phyloP scores from a whole-genome alignment of 2,329 filamentous ascomycete species.

The Trichoderma atrobrunneum region DNA sequence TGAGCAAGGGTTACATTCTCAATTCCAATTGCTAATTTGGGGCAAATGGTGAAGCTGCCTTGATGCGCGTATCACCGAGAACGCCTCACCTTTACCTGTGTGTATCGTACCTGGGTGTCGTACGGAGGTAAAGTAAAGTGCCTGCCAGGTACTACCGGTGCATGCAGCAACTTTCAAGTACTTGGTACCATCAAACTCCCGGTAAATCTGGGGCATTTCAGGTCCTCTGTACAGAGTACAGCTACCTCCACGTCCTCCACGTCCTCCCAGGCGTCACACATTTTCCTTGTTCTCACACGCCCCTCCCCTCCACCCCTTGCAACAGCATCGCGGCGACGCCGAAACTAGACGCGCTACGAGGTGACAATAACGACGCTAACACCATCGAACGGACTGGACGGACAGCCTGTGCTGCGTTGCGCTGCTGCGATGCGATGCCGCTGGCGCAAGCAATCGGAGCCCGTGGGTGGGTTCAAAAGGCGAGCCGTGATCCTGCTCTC shows the following conservation, averaged over 20 bases:
- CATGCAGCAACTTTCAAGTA: not conserved
- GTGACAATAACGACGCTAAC: slow-evolving; percentile 19
- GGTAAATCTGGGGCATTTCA: not conserved
- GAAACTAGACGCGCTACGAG: slow-evolving; percentile 14
- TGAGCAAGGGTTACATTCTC: not conserved
- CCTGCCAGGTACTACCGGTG: not conserved
- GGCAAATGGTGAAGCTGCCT: not conserved
- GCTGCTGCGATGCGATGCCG: slow-evolving; percentile 5
- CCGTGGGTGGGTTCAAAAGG: slow-evolving; percentile 15
- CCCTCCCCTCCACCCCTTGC: slow-evolving; percentile 11
- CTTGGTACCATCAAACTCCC: not conserved
- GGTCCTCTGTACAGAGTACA: not conserved
- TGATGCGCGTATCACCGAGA: not conserved
- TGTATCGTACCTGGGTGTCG: not conserved
- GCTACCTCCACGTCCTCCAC: not conserved
- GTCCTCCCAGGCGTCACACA: not conserved
- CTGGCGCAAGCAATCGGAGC: not conserved
- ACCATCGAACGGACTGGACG: slow-evolving; percentile 9
- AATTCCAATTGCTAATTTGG: not conserved
- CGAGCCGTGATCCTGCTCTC: slow-evolving; percentile 8
- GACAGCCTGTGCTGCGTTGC: slow-evolving; percentile 12
- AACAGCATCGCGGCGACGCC: slow-evolving; percentile 16
- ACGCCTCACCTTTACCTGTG: not conserved
- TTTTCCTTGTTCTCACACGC: not conserved
- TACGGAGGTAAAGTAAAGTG: not conserved